Evolutionary conservation across 257 asterid species (phyloP), one percentile per base, ranked within the genome.

Genomic region (Hygrophila difformis): DNA sequence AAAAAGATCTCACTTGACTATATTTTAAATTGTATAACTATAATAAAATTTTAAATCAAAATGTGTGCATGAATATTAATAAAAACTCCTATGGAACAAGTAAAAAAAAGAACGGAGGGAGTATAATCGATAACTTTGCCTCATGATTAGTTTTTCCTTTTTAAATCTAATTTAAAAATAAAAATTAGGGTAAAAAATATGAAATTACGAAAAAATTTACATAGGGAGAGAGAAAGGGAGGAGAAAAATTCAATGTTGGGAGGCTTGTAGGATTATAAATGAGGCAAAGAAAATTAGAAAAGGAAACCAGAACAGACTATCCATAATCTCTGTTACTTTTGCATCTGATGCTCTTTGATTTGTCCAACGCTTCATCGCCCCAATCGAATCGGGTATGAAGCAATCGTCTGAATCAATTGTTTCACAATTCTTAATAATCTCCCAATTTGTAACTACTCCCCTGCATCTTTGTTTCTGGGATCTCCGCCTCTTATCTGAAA

Each of bases 301-400:
- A 62, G 39, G 47, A 28, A 55, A 35, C 60, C 49, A 62, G 43
- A 71, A 49, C 59, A 52, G 68, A 66, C 78, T 63, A 50, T 70
- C 71, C 62, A 63, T 60, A 59, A 69, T 69, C 81, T 64, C 70
- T 75, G 71, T 64, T 57, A 68, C n/a, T n/a, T n/a, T 74, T 61
- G 51, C 74, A 57, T 75, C 76, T 48, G 60, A 77, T 77, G 84
- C 77, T 76, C 70, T 57, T 53, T 59, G 82, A 76, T 81, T 78
- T 65, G 53, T 67, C 62, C 55, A 46, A 43, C 64, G 57, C 70
- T 65, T 76, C 77, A 74, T 72, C 81, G 74, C 75, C 43, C 51
- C 45, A 42, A 39, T 61, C 70, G 64, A 69, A 69, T 67, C 81
- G 44, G 97, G 97, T 88, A 84, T 49, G 92, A 56, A 61, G 60